A percentile compares a stretch with the other conserved stretches of the same genome.
Evolutionary conservation across 306 rosid genomes (phyloP).

Genomic region (Vigna mungo): DNA sequence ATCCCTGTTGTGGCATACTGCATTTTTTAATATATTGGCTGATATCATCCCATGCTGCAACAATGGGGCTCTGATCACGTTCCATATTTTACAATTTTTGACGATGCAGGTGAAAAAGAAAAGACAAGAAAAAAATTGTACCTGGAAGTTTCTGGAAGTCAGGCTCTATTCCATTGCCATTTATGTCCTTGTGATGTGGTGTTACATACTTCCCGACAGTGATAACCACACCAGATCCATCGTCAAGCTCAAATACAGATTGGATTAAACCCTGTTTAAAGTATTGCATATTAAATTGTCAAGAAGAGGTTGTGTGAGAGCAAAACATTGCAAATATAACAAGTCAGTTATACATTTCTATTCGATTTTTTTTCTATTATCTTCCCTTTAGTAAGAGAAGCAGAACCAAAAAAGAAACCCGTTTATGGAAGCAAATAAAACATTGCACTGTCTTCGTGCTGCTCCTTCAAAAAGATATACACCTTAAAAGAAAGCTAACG

Average conservation of each 20-base stretch:
- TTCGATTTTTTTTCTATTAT: background rate
- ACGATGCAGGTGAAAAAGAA: slow-evolving; percentile 3
- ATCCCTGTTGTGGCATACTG: slow-evolving; percentile 61
- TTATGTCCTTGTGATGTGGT: slow-evolving; percentile 86
- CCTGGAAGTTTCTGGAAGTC: slow-evolving; percentile 89
- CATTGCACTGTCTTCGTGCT: background rate
- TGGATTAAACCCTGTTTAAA: slow-evolving; percentile 82
- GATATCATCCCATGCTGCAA: slow-evolving; percentile 82
- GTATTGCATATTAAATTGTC: slow-evolving; percentile 39
- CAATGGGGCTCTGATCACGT: slow-evolving; percentile 42
- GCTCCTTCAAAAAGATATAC: background rate
- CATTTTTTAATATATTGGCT: slow-evolving; percentile 69
- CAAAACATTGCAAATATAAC: background rate
- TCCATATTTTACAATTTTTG: slow-evolving; percentile 24
- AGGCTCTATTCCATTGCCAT: slow-evolving; percentile 92
- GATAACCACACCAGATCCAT: slow-evolving; percentile 94
- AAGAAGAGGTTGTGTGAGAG: slow-evolving; percentile 4
- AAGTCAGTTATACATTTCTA: slow-evolving; percentile 2
- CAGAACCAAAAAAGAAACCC: background rate
- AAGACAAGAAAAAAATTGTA: slow-evolving; percentile 26
- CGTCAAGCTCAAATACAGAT: slow-evolving; percentile 92
- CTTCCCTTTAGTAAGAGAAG: slow-evolving; percentile 11
- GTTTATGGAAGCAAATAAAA: background rate
- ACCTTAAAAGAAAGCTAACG: background rate
- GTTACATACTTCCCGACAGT: slow-evolving; percentile 97